These are phyloP conservation scores for Macrophomina pseudophaseolina DNA, from an alignment of 2,329 filamentous ascomycete genomes.

Conservation along the genomic window DNA sequence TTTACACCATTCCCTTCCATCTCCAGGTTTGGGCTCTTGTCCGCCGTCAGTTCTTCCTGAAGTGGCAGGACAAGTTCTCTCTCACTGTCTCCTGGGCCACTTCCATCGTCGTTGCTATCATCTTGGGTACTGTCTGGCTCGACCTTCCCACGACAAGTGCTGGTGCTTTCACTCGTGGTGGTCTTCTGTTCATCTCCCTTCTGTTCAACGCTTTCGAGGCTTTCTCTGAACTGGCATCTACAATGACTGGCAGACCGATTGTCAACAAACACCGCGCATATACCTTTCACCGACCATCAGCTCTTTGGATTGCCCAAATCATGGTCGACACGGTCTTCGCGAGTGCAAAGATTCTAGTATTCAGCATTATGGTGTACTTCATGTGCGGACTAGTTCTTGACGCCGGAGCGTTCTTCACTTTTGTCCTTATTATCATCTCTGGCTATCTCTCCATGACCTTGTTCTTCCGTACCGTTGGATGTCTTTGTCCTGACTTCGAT, in stretches of 20 bases:
- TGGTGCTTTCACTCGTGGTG: slow-evolving; percentile 80
- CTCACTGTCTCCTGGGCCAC: slow-evolving; percentile 74
- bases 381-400: slow-evolving; percentile 80
- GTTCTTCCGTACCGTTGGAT: slow-evolving; percentile 82
- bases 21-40: slow-evolving; percentile 82
- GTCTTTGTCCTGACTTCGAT: slow-evolving; percentile 79
- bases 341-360: slow-evolving; percentile 70
- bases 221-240: slow-evolving; percentile 75
- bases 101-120: slow-evolving; percentile 74
- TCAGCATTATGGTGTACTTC: slow-evolving; percentile 76
- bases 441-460: slow-evolving; percentile 81
- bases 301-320: slow-evolving; percentile 83
- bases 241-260: slow-evolving; percentile 77
- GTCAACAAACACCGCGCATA: slow-evolving; percentile 86
- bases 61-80: slow-evolving; percentile 84
- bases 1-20: slow-evolving; percentile 84
- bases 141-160: slow-evolving; percentile 67
- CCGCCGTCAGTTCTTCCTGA: slow-evolving; percentile 82
- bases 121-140: slow-evolving; percentile 80
- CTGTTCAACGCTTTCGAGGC: slow-evolving; percentile 89
- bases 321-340: slow-evolving; percentile 77
- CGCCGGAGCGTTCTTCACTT: slow-evolving; percentile 82
- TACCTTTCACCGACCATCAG: slow-evolving; percentile 81
- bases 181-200: slow-evolving; percentile 78
- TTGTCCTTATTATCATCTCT: slow-evolving; percentile 75